These are phyloP conservation scores for Chalciporus pseudorubinellus DNA, from an alignment of 768 basidiomycete genomes.

Conservation along the genomic window DNA sequence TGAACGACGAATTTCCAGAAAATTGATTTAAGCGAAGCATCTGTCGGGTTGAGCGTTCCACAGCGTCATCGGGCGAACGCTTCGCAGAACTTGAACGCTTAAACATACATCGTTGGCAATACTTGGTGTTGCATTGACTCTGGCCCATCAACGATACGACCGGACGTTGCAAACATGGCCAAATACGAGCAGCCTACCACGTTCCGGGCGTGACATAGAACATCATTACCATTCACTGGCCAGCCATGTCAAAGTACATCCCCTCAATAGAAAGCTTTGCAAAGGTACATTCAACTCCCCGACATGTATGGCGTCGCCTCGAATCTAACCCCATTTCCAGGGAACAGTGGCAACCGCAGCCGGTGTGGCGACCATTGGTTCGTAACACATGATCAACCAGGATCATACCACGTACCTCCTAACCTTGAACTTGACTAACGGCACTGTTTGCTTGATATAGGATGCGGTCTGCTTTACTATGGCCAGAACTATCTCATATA, in stretches of 20 bases:
- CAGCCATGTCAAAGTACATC: constrained; percentile 37
- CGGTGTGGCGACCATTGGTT: constrained; percentile 56
- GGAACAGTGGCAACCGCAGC: constrained; percentile 56
- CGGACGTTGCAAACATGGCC: constrained; percentile 9
- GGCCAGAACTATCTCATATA: constrained; percentile 91
- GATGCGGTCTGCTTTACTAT: constrained; percentile 74
- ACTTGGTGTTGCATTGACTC: no score
- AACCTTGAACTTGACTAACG: not conserved
- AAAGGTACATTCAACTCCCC: constrained; percentile 31
- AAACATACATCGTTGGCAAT: no score
- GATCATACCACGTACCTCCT: not conserved
- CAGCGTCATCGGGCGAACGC: no score
- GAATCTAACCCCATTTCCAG: constrained; percentile 28
- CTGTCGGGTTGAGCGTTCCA: no score
- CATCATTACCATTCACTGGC: not conserved
- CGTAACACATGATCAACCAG: constrained; percentile 13
- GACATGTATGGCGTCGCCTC: not conserved
- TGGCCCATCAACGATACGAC: no score
- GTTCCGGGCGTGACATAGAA: no score
- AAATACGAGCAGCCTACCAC: constrained; percentile 8
- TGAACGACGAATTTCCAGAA: no score
- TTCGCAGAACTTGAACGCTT: no score
- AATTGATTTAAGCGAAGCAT: no score
- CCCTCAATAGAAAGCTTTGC: constrained; percentile 45
- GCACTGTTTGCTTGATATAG: constrained; percentile 32